Base-by-base conservation (phyloP, 345 rosid genomes). In the Euphorbia pulcherrima region DNA sequence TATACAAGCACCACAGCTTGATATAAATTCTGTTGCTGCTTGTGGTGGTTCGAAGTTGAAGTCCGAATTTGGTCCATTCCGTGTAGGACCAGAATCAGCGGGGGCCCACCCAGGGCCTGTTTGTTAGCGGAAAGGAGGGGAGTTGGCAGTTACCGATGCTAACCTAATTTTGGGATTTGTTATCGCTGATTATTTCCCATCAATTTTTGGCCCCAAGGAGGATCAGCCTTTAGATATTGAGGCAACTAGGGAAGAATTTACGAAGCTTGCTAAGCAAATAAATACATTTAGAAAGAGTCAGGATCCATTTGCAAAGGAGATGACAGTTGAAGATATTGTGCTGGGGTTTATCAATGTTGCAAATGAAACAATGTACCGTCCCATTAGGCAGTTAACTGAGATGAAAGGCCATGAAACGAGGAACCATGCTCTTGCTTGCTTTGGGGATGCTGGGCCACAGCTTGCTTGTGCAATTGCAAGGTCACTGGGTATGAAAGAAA, bases 51-150 rank as follows among this genome's bases (percentile, higher is more conserved):
- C 97, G 13, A 94, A 87, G 74, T 72, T 94, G 52, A 89, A 88
- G 89, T 91, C 91, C 75, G 92, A 81, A 67, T 88, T 91, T 72
- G 99, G 99, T 71, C 87, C 99, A 72, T 91, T 94, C 69, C 81
- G 84, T 46, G 99, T 91, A 16, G 99, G 97, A 64, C 99, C 97
- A 10, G 96, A 91, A 71, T 93, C 97, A 10, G 99, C 89, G 47
- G 99, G 97, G 57, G 99, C 99, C 3, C 99, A 94, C 66, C 99
- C 97, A 0, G 99, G 99, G 72, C 97, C 98, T 0, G 96, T 89
- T 68, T 93, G 98, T 74, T 90, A 93, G 68, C 73, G 96, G 68
- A 93, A 93, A 85, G 97, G 92, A 55, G 98, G 98, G 48, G 87
- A 90, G 74, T 64, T 93, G 81, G 85, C 98, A 51, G 91, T 93